Evolutionary conservation across 73 alveolate species (phyloP).

Genomic region (Paramecium biaurelia): DNA sequence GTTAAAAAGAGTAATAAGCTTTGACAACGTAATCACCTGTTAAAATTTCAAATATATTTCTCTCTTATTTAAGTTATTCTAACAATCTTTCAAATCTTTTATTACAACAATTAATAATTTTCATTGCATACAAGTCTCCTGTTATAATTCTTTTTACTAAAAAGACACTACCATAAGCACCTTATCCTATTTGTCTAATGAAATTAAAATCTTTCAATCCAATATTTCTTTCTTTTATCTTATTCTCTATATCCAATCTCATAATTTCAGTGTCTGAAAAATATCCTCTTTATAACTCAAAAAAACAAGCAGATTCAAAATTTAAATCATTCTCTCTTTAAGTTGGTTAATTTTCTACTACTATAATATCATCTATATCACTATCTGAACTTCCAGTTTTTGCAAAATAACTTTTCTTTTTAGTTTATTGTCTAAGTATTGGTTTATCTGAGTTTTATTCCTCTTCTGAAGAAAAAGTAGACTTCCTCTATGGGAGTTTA

Average conservation of each 20-base stretch:
- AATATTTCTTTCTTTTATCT: background rate
- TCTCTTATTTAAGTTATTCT: conserved; percentile 5
- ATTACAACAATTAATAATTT: conserved; percentile 64
- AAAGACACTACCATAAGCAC: conserved; percentile 71
- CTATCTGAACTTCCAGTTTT: background rate
- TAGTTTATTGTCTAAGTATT: background rate
- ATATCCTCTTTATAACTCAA: conserved; percentile 46
- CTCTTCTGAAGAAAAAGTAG: background rate
- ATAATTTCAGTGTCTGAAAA: conserved; percentile 20
- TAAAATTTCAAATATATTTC: conserved; percentile 24
- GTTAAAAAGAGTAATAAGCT: conserved; percentile 31
- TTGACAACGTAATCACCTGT: conserved; percentile 10
- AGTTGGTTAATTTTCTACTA: background rate
- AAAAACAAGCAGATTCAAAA: background rate
- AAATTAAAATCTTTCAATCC: background rate
- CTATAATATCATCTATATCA: background rate
- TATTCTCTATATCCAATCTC: background rate
- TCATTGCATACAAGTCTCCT: conserved; percentile 70
- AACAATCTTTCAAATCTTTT: conserved; percentile 7
- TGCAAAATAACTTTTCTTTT: conserved; percentile 17
- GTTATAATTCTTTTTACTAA: conserved; percentile 62
- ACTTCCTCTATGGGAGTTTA: background rate
- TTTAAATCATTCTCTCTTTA: background rate
- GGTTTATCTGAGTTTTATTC: background rate
- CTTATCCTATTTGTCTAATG: conserved; percentile 64